Base-by-base conservation (phyloP, 495 filamentous ascomycete genomes). In the Thermochaetoides thermophila region DNA sequence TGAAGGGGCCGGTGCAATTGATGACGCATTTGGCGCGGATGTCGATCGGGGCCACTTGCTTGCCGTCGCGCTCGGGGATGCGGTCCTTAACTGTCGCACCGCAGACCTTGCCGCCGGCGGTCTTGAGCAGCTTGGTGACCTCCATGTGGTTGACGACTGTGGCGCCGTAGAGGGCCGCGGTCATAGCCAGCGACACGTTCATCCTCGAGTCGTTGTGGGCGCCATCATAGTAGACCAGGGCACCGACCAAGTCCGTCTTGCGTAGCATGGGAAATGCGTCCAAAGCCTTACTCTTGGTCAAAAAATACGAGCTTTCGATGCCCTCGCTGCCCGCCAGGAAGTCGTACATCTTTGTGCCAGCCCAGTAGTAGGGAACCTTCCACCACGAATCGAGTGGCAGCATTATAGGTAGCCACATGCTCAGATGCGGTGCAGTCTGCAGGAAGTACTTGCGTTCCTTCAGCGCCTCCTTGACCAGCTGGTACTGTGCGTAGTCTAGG, bases 201-300 rank as follows among this genome's bases (percentile, higher is more conserved):
- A 97, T 97, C 31, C 89, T 73, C 16, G 89, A 95, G 56, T 97
- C 89, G 50, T 96, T 97, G 63, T 97, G 89, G 2, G 85, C 85
- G 43, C 89, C 89, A 61, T 97, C 87, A 54, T 97, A 97, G 64
- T 97, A 97, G 0, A 97, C 89, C 48, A 96, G 65, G 24, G 89
- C 89, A 29, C 89, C 89, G 29, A 85, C 69, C 4, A 97, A 61
- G 26, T 81, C 79, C 21, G 81, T 76, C 46, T 74, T 79, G 57
- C 84, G 89, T 42, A 97, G 55, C 89, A 96, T 96, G n/a, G 89
- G 89, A 48, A 97, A 97, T 6, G 81, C 80, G 53, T 94, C 87
- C 37, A 96, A 69, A 1, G 89, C 89, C 58, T 89, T 93, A 48
- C 81, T 89, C 56, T 78, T 83, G 12, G 87, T 89, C 47, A 96